Conservation (phyloP, 768 basidiomycete species). For the Rhodotorula babjevae region DNA sequence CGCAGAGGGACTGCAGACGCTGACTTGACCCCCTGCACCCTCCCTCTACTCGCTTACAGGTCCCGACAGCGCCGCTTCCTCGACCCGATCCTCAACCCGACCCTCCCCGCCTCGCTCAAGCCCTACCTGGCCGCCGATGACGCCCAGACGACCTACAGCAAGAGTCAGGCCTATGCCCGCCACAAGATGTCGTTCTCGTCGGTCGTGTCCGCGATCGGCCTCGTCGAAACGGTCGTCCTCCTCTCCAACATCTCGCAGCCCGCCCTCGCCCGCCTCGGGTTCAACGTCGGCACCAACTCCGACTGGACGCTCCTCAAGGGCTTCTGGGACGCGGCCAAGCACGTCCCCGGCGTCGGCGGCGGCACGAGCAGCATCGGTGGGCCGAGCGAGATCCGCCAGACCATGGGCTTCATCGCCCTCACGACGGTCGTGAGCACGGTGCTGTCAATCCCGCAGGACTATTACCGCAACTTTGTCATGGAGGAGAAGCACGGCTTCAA, state of each 20-base stretch:
- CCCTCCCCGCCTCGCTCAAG: constrained; percentile 60
- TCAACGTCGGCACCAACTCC: not conserved
- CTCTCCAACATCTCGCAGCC: constrained; percentile 14
- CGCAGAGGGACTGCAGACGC: too few species aligned
- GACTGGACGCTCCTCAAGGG: constrained; percentile 32
- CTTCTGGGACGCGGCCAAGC: constrained; percentile 23
- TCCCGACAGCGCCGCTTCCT: constrained; percentile 81
- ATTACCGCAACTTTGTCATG: constrained; percentile 86
- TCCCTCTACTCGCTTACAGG: constrained; percentile 42
- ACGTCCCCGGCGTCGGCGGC: not conserved
- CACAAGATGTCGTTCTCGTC: constrained; percentile 87
- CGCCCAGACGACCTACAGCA: constrained; percentile 61
- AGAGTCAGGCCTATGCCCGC: constrained; percentile 84
- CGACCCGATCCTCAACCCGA: constrained; percentile 51
- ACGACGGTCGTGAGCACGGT: constrained; percentile 57
- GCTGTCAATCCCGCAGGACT: constrained; percentile 67
- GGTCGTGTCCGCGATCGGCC: constrained; percentile 68
- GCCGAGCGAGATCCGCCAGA: constrained; percentile 25
- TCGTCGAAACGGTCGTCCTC: constrained; percentile 21
- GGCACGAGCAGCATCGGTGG: not conserved
- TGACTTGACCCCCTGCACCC: too few species aligned
- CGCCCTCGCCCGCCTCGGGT: not conserved
- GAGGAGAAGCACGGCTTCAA: constrained; percentile 94
- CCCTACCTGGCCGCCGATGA: constrained; percentile 65
- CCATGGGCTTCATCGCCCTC: constrained; percentile 19